A percentile compares a stretch with the other conserved stretches of the same genome.
These are phyloP conservation scores for Penicillium fimorum DNA, from an alignment of 495 filamentous ascomycete species.

Conservation along the genomic window DNA sequence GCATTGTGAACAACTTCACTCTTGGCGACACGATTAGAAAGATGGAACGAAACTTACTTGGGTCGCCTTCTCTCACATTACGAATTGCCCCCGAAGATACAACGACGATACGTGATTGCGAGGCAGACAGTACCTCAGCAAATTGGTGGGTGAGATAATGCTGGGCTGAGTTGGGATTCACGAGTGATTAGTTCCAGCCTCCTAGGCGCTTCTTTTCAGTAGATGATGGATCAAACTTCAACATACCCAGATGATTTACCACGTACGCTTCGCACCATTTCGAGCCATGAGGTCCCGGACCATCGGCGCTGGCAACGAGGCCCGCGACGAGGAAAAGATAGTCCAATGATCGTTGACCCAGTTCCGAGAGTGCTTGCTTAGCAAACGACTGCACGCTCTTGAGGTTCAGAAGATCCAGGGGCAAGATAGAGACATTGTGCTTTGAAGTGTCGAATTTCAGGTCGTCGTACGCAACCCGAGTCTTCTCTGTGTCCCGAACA, in stretches of 20 bases:
- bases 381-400: constrained; percentile 28
- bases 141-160: constrained; percentile 30
- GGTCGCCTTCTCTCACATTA: constrained; percentile 24
- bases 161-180: constrained; percentile 19
- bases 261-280: constrained; percentile 27
- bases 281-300: constrained; percentile 29
- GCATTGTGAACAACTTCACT: not conserved
- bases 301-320: constrained; percentile 18
- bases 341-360: constrained; percentile 20
- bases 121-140: constrained; percentile 23
- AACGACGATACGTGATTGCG: constrained; percentile 27
- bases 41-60: constrained; percentile 15
- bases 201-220: not conserved
- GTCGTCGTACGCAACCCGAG: constrained; percentile 22
- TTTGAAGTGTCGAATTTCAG: constrained; percentile 24
- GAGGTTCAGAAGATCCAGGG: constrained; percentile 25
- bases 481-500: constrained; percentile 23
- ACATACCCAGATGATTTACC: constrained; percentile 33
- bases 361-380: constrained; percentile 20
- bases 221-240: not conserved
- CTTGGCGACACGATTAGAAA: not conserved
- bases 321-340: constrained; percentile 27
- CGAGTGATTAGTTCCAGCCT: not conserved
- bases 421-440: constrained; percentile 23
- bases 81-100: constrained; percentile 33